Conservation (phyloP, 2,329 filamentous ascomycete species). For the Phaeosphaeria sp. region DNA sequence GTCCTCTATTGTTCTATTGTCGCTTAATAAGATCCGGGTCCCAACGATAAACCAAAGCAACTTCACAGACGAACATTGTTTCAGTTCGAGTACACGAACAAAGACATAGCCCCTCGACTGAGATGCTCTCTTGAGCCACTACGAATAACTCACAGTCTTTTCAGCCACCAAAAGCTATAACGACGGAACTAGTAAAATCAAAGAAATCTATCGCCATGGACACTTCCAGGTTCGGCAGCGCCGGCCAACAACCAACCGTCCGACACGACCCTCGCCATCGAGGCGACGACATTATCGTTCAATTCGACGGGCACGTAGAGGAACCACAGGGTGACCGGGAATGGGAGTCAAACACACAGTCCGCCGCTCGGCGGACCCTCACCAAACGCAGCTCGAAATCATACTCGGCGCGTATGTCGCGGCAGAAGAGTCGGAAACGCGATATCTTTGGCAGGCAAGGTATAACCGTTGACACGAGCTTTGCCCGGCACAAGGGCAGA, state of each 20-base stretch:
- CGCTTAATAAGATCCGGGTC: constrained; percentile 23
- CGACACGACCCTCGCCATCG: constrained; percentile 16
- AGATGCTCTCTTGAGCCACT: constrained; percentile 10
- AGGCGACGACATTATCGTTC: constrained; percentile 36
- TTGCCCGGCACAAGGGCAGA: constrained; percentile 57
- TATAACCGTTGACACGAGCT: constrained; percentile 74
- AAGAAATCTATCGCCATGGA: constrained; percentile 25
- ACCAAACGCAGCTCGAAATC: constrained; percentile 43
- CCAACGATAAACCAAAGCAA: constrained; percentile 31
- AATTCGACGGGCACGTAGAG: constrained; percentile 33
- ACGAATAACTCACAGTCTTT: constrained; percentile 4
- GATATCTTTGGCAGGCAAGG: constrained; percentile 68
- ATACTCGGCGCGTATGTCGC: constrained; percentile 44
- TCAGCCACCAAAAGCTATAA: constrained; percentile 9
- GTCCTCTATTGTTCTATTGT: constrained; percentile 9
- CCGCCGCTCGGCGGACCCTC: constrained; percentile 33
- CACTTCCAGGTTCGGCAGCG: constrained; percentile 14
- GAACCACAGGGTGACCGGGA: constrained; percentile 21
- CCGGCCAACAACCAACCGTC: constrained; percentile 21
- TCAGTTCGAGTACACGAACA: constrained; percentile 20
- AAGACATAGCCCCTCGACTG: constrained; percentile 36
- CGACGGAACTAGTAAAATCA: constrained; percentile 6
- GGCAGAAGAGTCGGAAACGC: constrained; percentile 64
- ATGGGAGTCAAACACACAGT: constrained; percentile 36
- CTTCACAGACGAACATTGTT: constrained; percentile 38